Conservation (phyloP, 2,329 filamentous ascomycete genomes). For the Tolypocladium tropicale region DNA sequence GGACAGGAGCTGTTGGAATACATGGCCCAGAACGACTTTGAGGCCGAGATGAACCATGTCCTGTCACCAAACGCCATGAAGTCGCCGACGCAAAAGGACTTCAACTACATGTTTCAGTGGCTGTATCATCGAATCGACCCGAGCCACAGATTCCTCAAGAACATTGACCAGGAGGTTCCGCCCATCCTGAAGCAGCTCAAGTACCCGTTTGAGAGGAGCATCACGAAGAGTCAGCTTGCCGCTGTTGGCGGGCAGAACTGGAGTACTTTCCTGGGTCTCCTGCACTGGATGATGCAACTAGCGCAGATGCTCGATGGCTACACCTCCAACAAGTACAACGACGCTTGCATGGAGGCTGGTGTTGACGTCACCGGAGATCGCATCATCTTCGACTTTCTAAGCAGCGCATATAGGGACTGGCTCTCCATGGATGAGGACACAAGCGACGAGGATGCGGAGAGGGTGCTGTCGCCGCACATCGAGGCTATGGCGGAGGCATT, state of each 20-base stretch:
- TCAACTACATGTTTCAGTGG: conserved; percentile 97
- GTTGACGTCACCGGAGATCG: conserved; percentile 82
- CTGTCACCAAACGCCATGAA: conserved; percentile 86
- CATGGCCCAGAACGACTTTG: conserved; percentile 86
- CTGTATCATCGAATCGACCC: conserved; percentile 94
- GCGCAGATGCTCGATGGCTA: conserved; percentile 89
- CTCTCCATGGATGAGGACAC: conserved; percentile 84
- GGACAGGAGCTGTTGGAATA: conserved; percentile 88
- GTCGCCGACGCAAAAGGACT: conserved; percentile 95
- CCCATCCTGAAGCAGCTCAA: conserved; percentile 85
- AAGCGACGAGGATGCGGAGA: conserved; percentile 72
- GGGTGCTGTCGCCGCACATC: conserved; percentile 71
- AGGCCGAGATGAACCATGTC: conserved; percentile 93
- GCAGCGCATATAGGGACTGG: conserved; percentile 87
- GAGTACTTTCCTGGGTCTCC: conserved; percentile 83
- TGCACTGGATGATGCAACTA: conserved; percentile 99
- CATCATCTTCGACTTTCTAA: conserved; percentile 90
- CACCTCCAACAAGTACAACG: conserved; percentile 67
- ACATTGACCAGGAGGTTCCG: conserved; percentile 90
- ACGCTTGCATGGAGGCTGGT: conserved; percentile 79
- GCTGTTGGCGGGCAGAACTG: conserved; percentile 96
- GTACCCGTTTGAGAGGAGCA: conserved; percentile 90
- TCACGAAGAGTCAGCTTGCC: conserved; percentile 90
- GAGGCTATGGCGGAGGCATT: conserved; percentile 83
- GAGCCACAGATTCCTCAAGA: conserved; percentile 84